Conservation (phyloP, 2,329 filamentous ascomycete species). For the Ambrosiella xylebori region DNA sequence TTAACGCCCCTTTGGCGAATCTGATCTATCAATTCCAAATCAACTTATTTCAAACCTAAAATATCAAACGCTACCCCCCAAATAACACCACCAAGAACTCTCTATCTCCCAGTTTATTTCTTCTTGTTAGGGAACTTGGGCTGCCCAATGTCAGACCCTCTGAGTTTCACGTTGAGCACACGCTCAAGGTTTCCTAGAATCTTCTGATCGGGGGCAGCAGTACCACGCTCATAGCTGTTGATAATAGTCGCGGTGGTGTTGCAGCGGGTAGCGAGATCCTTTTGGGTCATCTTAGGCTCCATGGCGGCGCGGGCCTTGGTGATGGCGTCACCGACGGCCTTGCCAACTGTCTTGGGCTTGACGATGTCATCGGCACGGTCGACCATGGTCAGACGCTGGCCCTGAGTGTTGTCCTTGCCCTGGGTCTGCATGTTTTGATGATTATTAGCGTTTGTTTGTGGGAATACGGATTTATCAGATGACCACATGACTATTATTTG, state of each 20-base stretch:
- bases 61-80: neutral
- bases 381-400: constrained; percentile 93
- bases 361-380: constrained; percentile 95
- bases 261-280: constrained; percentile 69
- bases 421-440: constrained; percentile 7
- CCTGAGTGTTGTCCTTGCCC: constrained; percentile 39
- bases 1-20: too few relatives aligned
- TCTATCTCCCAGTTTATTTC: constrained; percentile 7
- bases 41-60: neutral
- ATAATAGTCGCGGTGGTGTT: constrained; percentile 70
- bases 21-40: neutral
- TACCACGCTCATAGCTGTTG: constrained; percentile 71
- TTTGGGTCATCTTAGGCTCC: constrained; percentile 93
- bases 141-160: constrained; percentile 69
- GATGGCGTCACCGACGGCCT: constrained; percentile 68
- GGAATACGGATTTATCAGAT: neutral
- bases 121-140: constrained; percentile 62
- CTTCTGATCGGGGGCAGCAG: constrained; percentile 67
- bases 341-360: constrained; percentile 83
- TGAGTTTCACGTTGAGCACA: constrained; percentile 72
- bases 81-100: neutral
- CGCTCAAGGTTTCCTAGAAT: constrained; percentile 62
- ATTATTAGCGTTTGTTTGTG: constrained; percentile 21
- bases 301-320: constrained; percentile 59
- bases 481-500: neutral